phyloP scores from a whole-genome alignment of 345 rosid genomes.

The Litchi chinensis region DNA sequence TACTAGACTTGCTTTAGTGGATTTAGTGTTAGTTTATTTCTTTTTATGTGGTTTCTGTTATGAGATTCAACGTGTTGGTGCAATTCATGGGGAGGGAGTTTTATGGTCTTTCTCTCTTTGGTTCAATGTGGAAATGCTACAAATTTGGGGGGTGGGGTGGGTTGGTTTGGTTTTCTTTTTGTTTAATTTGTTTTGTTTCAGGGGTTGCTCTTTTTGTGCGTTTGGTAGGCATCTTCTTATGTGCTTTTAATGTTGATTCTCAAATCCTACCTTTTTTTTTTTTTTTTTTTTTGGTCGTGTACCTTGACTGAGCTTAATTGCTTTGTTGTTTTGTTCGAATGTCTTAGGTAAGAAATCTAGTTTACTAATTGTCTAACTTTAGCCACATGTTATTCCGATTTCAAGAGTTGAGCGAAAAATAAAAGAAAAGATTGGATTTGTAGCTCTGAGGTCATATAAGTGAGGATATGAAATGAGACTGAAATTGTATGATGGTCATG shows the following conservation, averaged over 20 bases:
- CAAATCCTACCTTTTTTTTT: background rate
- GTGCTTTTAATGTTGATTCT: background rate
- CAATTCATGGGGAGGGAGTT: background rate
- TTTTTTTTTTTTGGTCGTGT: background rate
- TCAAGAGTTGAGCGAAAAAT: background rate
- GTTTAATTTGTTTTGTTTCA: background rate
- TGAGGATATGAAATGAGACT: background rate
- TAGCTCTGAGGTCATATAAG: background rate
- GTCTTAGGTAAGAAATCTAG: background rate
- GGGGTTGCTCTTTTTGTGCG: background rate
- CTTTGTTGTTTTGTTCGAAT: background rate
- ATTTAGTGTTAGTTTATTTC: background rate
- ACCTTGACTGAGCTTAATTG: constrained; percentile 9
- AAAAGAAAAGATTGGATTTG: background rate
- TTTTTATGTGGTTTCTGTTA: background rate
- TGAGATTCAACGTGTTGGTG: constrained; percentile 2
- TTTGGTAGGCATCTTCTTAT: background rate
- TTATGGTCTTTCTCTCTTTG: background rate
- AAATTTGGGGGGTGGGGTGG: background rate
- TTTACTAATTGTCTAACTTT: background rate
- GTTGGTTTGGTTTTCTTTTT: background rate
- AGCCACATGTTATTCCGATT: background rate
- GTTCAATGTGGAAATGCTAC: background rate
- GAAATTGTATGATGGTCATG: background rate
- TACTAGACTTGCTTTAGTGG: background rate